Conservation (phyloP, 345 rosid species). For the Populus euphratica region DNA sequence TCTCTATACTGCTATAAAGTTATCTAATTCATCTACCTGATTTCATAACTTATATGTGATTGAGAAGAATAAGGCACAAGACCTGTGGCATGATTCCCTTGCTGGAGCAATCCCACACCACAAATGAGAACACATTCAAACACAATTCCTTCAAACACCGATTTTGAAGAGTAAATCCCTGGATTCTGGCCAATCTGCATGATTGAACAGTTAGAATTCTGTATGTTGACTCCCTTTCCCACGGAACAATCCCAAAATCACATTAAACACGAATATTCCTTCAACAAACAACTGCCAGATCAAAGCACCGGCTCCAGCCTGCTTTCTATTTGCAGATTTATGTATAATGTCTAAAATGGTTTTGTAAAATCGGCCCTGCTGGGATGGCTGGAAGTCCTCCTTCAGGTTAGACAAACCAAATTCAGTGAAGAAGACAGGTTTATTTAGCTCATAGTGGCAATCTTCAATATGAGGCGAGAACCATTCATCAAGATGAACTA, state of each 20-base stretch:
- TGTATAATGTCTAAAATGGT: conserved; percentile 51
- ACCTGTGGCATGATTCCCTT: neutral
- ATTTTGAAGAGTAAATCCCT: conserved; percentile 31
- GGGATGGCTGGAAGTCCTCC: conserved; percentile 59
- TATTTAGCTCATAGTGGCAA: conserved; percentile 67
- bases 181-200: conserved; percentile 58
- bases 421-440: conserved; percentile 84
- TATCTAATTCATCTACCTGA: conserved; percentile 6
- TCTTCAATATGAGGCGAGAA: conserved; percentile 17
- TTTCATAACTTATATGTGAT: conserved; percentile 2
- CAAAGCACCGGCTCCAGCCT: conserved; percentile 81
- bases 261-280: conserved; percentile 84
- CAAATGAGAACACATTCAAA: conserved; percentile 5
- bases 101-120: neutral
- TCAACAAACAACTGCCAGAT: conserved; percentile 74
- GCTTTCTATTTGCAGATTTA: conserved; percentile 62
- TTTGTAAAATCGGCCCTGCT: conserved; percentile 55
- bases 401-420: conserved; percentile 74
- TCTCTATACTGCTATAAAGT: neutral
- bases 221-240: conserved; percentile 61
- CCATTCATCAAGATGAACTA: too few relatives aligned
- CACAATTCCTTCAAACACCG: conserved; percentile 46
- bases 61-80: conserved; percentile 12
- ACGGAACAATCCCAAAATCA: conserved; percentile 82
- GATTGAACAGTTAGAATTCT: conserved; percentile 56